Evolutionary conservation across 805 yeast genomes (phyloP).

Genomic region (Sungouiella thailandica): DNA sequence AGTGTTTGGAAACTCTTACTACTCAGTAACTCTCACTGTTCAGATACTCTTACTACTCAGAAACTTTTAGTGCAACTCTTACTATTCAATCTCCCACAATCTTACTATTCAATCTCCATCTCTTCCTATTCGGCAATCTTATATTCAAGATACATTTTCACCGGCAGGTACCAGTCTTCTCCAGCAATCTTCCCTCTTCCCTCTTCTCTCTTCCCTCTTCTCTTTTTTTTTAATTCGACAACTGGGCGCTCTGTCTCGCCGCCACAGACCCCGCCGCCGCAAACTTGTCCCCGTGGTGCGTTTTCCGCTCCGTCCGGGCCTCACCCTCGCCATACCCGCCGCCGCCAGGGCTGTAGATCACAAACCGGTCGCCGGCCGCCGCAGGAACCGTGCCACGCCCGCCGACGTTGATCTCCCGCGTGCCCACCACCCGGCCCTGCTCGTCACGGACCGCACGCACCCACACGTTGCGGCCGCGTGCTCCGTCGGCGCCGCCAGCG

Average conservation of each 20-base stretch:
- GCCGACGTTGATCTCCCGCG: slow-evolving; percentile 16
- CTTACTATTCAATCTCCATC: too few species aligned
- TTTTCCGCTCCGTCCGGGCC: slow-evolving; percentile 2
- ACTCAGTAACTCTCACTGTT: too few species aligned
- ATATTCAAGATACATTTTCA: too few species aligned
- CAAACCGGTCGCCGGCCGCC: slow-evolving; percentile 37
- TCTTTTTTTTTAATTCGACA: slow-evolving; percentile 24
- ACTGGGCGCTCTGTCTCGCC: slow-evolving; percentile 28
- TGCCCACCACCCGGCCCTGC: slow-evolving; percentile 18
- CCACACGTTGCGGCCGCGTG: slow-evolving; percentile 52
- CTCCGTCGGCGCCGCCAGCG: slow-evolving; percentile 75
- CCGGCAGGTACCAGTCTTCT: too few species aligned
- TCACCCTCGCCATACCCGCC: slow-evolving; percentile 35
- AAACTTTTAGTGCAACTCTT: too few species aligned
- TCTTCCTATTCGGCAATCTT: too few species aligned
- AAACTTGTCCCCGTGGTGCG: slow-evolving; percentile 15
- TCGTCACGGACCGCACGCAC: slow-evolving; percentile 14
- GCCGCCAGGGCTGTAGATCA: slow-evolving; percentile 40
- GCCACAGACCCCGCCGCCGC: slow-evolving; percentile 35
- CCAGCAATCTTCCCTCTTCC: too few species aligned
- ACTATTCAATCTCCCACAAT: too few species aligned
- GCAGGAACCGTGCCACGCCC: slow-evolving; percentile 19
- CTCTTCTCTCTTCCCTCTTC: not conserved
- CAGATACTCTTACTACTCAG: too few species aligned
- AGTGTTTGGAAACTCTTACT: too few species aligned